Evolutionary conservation across 2,329 filamentous ascomycete genomes (phyloP).

Genomic region (Aspergillus ruber): DNA sequence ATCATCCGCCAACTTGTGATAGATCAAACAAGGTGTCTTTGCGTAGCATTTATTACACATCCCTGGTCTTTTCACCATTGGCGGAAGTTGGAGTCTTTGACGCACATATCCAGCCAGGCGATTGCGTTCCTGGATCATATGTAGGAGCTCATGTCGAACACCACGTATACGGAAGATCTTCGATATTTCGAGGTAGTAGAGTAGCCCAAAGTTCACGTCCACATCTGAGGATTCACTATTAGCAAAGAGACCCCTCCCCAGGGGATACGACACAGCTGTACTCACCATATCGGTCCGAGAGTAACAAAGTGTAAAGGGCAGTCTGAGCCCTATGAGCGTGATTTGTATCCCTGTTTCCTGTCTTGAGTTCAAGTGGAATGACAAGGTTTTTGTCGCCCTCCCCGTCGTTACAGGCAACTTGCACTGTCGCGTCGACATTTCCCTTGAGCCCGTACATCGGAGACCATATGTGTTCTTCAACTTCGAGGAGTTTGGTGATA

Average conservation of each 20-base stretch:
- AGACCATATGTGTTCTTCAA: constrained; percentile 98
- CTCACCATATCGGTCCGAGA: constrained; percentile 80
- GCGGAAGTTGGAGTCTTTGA: constrained; percentile 73
- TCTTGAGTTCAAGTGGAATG: constrained; percentile 93
- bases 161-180: constrained; percentile 79
- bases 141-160: constrained; percentile 78
- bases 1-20: constrained; percentile 82
- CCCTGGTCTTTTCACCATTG: constrained; percentile 76
- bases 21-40: constrained; percentile 83
- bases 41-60: constrained; percentile 85
- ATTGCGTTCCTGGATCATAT: constrained; percentile 96
- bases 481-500: constrained; percentile 87
- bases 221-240: constrained; percentile 54
- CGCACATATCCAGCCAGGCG: constrained; percentile 78
- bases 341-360: constrained; percentile 71
- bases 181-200: constrained; percentile 93
- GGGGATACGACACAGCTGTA: constrained; percentile 2
- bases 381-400: constrained; percentile 63
- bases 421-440: constrained; percentile 94
- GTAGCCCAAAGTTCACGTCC: constrained; percentile 77
- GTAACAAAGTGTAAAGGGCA: constrained; percentile 81
- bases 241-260: not conserved
- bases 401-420: constrained; percentile 72
- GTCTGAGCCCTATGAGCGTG: constrained; percentile 87
- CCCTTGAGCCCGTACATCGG: constrained; percentile 96